These are phyloP conservation scores for Acmispon strigosus DNA, from an alignment of 306 rosid species.

Conservation along the genomic window DNA sequence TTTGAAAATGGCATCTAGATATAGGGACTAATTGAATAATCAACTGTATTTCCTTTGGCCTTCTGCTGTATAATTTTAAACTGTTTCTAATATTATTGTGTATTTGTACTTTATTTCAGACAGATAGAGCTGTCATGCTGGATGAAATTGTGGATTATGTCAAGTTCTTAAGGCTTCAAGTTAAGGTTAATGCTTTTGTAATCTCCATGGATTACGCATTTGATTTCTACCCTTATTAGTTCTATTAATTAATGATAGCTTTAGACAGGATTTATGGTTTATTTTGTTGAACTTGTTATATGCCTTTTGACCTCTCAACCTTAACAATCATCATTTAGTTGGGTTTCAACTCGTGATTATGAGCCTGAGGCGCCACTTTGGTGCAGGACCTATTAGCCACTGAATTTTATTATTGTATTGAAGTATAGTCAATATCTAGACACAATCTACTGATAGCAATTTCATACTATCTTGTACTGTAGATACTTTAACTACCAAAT, in stretches of 20 bases:
- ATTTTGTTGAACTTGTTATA: not conserved
- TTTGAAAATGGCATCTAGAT: not conserved
- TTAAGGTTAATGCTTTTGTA: constrained; percentile 53
- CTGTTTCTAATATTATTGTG: constrained; percentile 19
- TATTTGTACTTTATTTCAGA: constrained; percentile 36
- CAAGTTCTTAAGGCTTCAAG: constrained; percentile 95
- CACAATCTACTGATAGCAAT: constrained; percentile 10
- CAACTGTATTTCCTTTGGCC: not conserved
- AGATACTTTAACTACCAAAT: constrained; percentile 4
- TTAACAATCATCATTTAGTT: not conserved
- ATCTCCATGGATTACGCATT: not conserved
- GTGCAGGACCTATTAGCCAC: constrained; percentile 1
- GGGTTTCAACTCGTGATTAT: not conserved
- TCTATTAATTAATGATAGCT: not conserved
- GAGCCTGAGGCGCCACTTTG: constrained; percentile 13
- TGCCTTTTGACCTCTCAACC: not conserved
- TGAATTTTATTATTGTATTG: not conserved
- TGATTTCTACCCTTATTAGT: not conserved
- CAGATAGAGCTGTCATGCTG: constrained; percentile 96
- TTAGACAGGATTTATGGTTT: not conserved
- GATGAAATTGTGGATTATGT: constrained; percentile 96
- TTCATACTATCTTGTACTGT: not conserved
- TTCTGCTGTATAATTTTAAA: not conserved
- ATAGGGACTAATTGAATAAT: not conserved
- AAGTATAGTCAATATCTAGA: not conserved